A percentile compares a stretch with the other conserved stretches of the same genome.
Conservation (phyloP, 805 yeast species). For the Nakazawaea sp. region DNA sequence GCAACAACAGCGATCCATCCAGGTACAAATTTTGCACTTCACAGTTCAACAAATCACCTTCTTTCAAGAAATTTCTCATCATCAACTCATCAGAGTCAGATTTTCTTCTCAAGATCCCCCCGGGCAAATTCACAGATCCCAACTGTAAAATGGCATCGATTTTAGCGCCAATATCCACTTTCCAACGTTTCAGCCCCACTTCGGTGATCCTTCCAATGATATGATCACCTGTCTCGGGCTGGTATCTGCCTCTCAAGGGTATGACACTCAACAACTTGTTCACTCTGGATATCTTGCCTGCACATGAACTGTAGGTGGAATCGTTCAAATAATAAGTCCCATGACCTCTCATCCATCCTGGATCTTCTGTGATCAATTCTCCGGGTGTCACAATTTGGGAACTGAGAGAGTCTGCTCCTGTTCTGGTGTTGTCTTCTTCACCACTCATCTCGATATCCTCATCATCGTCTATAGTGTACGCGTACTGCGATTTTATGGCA, state of each 20-base stretch:
- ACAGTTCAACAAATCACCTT: slow-evolving; percentile 92
- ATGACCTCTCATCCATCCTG: slow-evolving; percentile 98
- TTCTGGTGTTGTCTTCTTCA: slow-evolving; percentile 10
- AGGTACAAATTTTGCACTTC: slow-evolving; percentile 87
- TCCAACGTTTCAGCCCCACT: slow-evolving; percentile 93
- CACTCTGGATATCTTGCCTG: slow-evolving; percentile 82
- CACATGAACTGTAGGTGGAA: slow-evolving; percentile 82
- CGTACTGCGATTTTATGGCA: no score
- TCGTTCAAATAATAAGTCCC: slow-evolving; percentile 82
- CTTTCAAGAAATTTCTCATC: slow-evolving; percentile 90
- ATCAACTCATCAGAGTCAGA: slow-evolving; percentile 93
- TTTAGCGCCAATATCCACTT: slow-evolving; percentile 92
- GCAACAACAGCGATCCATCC: slow-evolving; percentile 91
- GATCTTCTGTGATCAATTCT: slow-evolving; percentile 90
- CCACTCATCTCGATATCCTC: slow-evolving; percentile 23
- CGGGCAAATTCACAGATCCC: slow-evolving; percentile 95
- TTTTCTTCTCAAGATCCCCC: slow-evolving; percentile 91
- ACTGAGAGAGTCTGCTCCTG: no score
- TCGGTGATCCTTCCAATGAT: slow-evolving; percentile 90
- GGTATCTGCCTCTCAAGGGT: slow-evolving; percentile 81
- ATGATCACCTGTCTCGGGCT: slow-evolving; percentile 96
- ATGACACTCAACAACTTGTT: slow-evolving; percentile 80
- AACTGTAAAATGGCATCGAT: slow-evolving; percentile 89
- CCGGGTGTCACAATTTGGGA: slow-evolving; percentile 91
- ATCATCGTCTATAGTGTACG: slow-evolving; percentile 10